Evolutionary conservation across 352 stramenopile genomes (phyloP), one percentile per base, ranked within the genome.

Genomic region (Globisporangium irregulare): DNA sequence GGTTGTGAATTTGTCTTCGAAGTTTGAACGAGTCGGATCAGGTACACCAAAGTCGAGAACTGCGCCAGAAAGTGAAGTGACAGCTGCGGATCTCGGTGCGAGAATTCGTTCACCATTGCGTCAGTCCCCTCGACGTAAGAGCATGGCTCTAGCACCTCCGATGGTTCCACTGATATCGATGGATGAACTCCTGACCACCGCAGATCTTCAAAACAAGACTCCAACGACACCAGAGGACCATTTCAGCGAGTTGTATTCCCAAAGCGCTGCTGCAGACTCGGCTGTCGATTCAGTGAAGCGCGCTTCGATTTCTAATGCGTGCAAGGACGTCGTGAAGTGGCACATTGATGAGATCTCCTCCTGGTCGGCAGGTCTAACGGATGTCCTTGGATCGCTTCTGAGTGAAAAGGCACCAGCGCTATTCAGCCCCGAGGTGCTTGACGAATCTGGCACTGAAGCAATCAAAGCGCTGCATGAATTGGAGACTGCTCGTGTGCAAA

Each of bases 1-100:
- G 0, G 75, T 88, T 1, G 80, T 94, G 25, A 96, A 94, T 53
- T 55, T 94, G 29, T 85, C 80, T n/a, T 74, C 76, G 9, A 78
- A 87, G 53, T 94, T 96, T 60, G 82, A 93, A 14, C 80, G 79
- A 24, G 79, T 92, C 36, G 87, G 80, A 10, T 73, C 65, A 10
- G 58, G 57, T 18, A 66, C 67, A 8, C 69, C 67, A 15, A 62
- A 69, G 55, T 56, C 57, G 32, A 46, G 25, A 56, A 71, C 43
- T 18, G 18, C 58, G 9, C 46, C 62, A 1, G 55, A 69, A 32
- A 60, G 48, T 48, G 32, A 70, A 12, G 56, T 69, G 56, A 73
- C 61, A 4, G 62, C 61, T 22, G 51, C 67, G 3, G 67, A 59
- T 9, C 41, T 72, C 18, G 58, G 62, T 43, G 67, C 67, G 22